A percentile compares a stretch with the other conserved stretches of the same genome.
phyloP scores from a whole-genome alignment of 179 eudicot species.

The Beta corolliflora region DNA sequence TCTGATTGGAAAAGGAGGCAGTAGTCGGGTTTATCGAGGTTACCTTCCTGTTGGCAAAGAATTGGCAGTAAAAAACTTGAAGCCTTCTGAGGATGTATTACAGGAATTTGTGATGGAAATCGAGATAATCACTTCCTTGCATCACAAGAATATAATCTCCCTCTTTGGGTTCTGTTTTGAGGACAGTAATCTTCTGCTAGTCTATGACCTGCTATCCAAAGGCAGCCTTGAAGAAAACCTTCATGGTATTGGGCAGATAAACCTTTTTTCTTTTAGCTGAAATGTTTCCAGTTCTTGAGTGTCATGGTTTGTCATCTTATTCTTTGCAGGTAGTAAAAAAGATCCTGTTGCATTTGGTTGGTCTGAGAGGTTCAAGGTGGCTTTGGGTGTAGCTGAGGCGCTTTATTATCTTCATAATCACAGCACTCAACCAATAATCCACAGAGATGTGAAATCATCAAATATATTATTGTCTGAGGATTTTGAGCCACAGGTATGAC shows the following conservation, averaged over 20 bases:
- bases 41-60: slow-evolving; percentile 68
- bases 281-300: background rate
- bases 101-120: slow-evolving; percentile 74
- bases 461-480: slow-evolving; percentile 77
- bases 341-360: slow-evolving; percentile 54
- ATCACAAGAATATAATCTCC: slow-evolving; percentile 76
- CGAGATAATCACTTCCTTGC: slow-evolving; percentile 67
- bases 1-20: slow-evolving; percentile 88
- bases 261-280: background rate
- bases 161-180: slow-evolving; percentile 82
- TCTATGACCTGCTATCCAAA: slow-evolving; percentile 74
- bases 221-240: slow-evolving; percentile 94
- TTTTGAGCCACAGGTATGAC: slow-evolving; percentile 82
- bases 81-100: slow-evolving; percentile 55
- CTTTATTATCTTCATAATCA: slow-evolving; percentile 61
- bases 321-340: slow-evolving; percentile 53
- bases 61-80: slow-evolving; percentile 79
- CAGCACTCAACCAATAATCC: slow-evolving; percentile 56
- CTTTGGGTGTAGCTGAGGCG: slow-evolving; percentile 85
- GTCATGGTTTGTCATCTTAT: slow-evolving; percentile 2
- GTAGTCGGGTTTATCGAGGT: slow-evolving; percentile 78
- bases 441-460: slow-evolving; percentile 92
- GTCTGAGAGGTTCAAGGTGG: slow-evolving; percentile 83
- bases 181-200: slow-evolving; percentile 63
- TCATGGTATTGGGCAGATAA: slow-evolving; percentile 48